A percentile compares a stretch with the other conserved stretches of the same genome.
These are phyloP conservation scores for Paulownia fortunei DNA, from an alignment of 257 asterid species.

Conservation along the genomic window DNA sequence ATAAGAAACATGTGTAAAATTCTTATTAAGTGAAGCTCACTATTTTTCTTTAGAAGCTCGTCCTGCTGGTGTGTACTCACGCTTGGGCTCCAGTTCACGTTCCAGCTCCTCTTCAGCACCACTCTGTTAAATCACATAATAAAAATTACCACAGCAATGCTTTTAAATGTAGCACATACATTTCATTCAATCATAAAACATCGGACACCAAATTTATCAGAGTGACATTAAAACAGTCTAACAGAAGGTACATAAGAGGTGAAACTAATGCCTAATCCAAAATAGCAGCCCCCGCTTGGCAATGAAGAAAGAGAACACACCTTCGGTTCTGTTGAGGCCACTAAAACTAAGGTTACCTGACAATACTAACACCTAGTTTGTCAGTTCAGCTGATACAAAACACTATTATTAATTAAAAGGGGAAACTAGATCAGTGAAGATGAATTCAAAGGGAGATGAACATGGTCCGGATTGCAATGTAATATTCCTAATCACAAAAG, in stretches of 20 bases:
- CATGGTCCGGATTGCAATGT: no score
- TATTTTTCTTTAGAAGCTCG: conserved; percentile 83
- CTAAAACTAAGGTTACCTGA: no score
- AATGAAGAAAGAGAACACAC: neutral
- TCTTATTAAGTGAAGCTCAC: conserved; percentile 59
- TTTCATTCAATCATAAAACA: neutral
- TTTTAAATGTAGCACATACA: neutral
- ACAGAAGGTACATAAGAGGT: neutral
- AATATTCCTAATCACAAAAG: no score
- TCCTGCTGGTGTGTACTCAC: conserved; percentile 83
- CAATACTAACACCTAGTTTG: no score
- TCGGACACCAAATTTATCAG: neutral
- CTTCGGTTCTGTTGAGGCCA: no score
- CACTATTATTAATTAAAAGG: no score
- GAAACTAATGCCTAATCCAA: neutral
- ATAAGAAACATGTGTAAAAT: neutral
- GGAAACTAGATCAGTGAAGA: no score
- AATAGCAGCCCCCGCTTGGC: neutral
- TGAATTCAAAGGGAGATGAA: no score
- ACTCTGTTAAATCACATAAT: conserved; percentile 50
- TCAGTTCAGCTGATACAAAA: no score
- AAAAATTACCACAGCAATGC: conserved; percentile 27
- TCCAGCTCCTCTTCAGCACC: conserved; percentile 69
- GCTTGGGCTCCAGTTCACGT: conserved; percentile 66
- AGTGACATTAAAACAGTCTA: neutral